A percentile compares a stretch with the other conserved stretches of the same genome.
Conservation (phyloP, 352 stramenopile species). For the Thraustotheca clavata region DNA sequence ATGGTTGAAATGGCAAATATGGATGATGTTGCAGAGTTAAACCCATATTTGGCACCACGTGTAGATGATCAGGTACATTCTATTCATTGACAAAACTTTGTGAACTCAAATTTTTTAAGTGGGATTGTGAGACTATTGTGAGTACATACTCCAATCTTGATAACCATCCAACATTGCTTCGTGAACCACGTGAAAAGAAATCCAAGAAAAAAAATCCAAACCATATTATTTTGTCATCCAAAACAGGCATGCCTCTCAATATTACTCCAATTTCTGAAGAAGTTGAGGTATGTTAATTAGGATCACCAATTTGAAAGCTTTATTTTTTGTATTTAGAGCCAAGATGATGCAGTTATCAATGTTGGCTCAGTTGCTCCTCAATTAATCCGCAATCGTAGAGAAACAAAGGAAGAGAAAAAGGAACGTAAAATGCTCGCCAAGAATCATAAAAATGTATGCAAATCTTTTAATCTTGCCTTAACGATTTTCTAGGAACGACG, state of each 20-base stretch:
- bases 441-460: slow-evolving; percentile 60
- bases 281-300: slow-evolving; percentile 21
- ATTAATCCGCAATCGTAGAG: slow-evolving; percentile 48
- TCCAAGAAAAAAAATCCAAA: slow-evolving; percentile 70
- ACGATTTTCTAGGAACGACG: slow-evolving; percentile 12
- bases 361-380: slow-evolving; percentile 19
- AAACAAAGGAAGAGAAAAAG: slow-evolving; percentile 91
- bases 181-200: slow-evolving; percentile 50
- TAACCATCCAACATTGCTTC: slow-evolving; percentile 94
- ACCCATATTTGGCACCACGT: slow-evolving; percentile 52
- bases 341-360: slow-evolving; percentile 22
- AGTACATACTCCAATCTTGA: slow-evolving; percentile 98
- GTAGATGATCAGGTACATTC: slow-evolving; percentile 36
- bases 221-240: slow-evolving; percentile 77
- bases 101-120: slow-evolving; percentile 50
- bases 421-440: slow-evolving; percentile 89
- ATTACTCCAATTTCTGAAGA: slow-evolving; percentile 57
- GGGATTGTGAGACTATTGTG: slow-evolving; percentile 97
- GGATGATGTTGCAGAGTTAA: slow-evolving; percentile 42
- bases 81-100: too few relatives aligned
- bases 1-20: slow-evolving; percentile 30
- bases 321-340: background rate
- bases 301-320: background rate
- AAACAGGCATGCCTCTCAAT: slow-evolving; percentile 92
- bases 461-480: background rate